Evolutionary conservation across 1,139 yeast genomes (phyloP).

Genomic region (Lodderomyces metapsilosis): DNA sequence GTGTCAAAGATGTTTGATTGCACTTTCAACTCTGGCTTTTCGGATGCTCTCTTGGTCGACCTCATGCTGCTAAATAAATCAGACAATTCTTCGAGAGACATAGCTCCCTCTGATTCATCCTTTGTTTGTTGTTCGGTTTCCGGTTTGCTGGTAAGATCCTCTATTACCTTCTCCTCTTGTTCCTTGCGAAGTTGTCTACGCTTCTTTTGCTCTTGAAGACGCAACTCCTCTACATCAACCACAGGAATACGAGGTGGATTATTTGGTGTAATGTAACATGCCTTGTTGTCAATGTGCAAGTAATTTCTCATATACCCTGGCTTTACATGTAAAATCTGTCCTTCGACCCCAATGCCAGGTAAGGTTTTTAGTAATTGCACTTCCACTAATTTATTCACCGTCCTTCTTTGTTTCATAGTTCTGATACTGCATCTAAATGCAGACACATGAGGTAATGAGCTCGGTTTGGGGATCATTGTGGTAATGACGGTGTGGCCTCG

Average conservation of each 20-base stretch:
- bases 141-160: constrained; percentile 10
- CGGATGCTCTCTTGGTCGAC: constrained; percentile 3
- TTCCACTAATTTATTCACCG: constrained; percentile 23
- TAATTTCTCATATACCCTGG: constrained; percentile 83
- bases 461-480: not conserved
- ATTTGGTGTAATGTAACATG: constrained; percentile 59
- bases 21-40: constrained; percentile 6
- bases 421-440: constrained; percentile 3
- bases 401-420: constrained; percentile 24
- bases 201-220: constrained; percentile 5
- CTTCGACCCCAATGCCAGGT: constrained; percentile 58
- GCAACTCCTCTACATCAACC: constrained; percentile 29
- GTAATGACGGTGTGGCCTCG: not conserved
- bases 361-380: constrained; percentile 75
- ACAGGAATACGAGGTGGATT: constrained; percentile 63
- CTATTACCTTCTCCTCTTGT: not conserved
- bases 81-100: constrained; percentile 42
- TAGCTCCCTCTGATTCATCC: constrained; percentile 19
- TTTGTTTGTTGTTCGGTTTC: constrained; percentile 12
- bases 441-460: constrained; percentile 18
- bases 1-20: constrained; percentile 4
- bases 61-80: constrained; percentile 33
- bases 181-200: not conserved
- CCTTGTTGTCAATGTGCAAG: constrained; percentile 69
- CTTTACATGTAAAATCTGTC: constrained; percentile 73